Evolutionary conservation across 768 basidiomycete species (phyloP), one percentile per base, ranked within the genome.

Genomic region (Hortiboletus flavorubellus): DNA sequence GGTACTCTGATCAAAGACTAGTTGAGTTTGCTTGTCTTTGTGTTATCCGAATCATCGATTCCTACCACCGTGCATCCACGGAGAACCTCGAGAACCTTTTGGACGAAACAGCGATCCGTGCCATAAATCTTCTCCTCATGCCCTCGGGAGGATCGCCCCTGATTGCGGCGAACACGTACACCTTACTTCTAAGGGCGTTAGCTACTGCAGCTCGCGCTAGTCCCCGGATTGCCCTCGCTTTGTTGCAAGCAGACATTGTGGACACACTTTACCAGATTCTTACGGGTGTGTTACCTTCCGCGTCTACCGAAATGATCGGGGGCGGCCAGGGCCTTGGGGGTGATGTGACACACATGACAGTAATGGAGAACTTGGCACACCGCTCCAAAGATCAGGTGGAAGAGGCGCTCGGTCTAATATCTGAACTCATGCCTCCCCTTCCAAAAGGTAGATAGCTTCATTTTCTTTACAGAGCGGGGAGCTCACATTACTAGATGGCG

Each of bases 361-460:
- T 99, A 29, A 92, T 98, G 86, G 92, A 98, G 73, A 98, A 96
- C 69, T 76, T 99, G 43, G 93, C 93, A 1, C 94, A 98, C 70
- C 81, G 94, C 30, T 91, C 97, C 5, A 98, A 98, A 73, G 97
- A 99, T 56, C 95, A 98, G 69, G 84, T 98, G 6, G 95, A 98
- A 72, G 97, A 99, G 72, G 86, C 91, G 0, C 76, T 99, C 37
- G 87, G 87, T 58, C 80, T 98, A 38, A 77, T 96, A 34, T 89
- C 90, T 23, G 97, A 99, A 68, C 75, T 99, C 14, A 82, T 99
- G 72, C 97, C 97, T 1, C 93, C 97, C 9, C 72, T 95, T 38
- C 91, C 94, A 0, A 93, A 91, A 83, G 93, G 93, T 91, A 63
- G 35, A 74, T 37, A 9, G 0, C 3, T 23, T 46, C 8, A 10